Percentiles rank a stretch among this genome's conserved stretches.
These are phyloP conservation scores for Globisporangium orthogonon DNA, from an alignment of 352 stramenopile species.

Conservation along the genomic window DNA sequence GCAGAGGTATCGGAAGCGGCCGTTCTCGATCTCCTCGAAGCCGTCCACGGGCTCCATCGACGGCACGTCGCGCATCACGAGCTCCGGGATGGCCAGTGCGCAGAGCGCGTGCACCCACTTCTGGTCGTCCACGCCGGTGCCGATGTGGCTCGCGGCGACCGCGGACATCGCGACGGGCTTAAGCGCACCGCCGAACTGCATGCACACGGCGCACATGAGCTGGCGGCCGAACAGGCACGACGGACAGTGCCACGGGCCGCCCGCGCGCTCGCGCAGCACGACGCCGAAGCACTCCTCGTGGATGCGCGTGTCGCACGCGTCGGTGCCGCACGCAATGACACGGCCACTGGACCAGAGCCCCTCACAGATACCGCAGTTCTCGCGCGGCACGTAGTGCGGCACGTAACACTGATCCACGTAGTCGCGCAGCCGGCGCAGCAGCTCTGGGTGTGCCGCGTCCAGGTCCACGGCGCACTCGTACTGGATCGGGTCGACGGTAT, in stretches of 20 bases:
- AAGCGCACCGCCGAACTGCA: slow-evolving; percentile 69
- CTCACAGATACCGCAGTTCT: slow-evolving; percentile 78
- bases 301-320: slow-evolving; percentile 53
- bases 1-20: slow-evolving; percentile 75
- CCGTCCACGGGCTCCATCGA: slow-evolving; percentile 79
- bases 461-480: slow-evolving; percentile 59
- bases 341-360: slow-evolving; percentile 74
- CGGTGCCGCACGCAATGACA: slow-evolving; percentile 62
- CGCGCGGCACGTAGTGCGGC: slow-evolving; percentile 59
- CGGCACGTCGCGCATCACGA: slow-evolving; percentile 76
- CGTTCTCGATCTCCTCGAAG: slow-evolving; percentile 81
- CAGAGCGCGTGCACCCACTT: slow-evolving; percentile 86
- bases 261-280: slow-evolving; percentile 37
- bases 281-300: slow-evolving; percentile 84
- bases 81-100: slow-evolving; percentile 78
- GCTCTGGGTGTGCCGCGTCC: slow-evolving; percentile 39
- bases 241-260: slow-evolving; percentile 69
- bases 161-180: slow-evolving; percentile 34
- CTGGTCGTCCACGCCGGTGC: slow-evolving; percentile 26
- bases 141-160: neutral
- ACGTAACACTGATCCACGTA: slow-evolving; percentile 82
- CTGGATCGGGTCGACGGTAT: slow-evolving; percentile 19
- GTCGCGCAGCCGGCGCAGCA: slow-evolving; percentile 51
- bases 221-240: slow-evolving; percentile 69
- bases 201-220: slow-evolving; percentile 69